Base-by-base conservation (phyloP, 2,329 filamentous ascomycete species). In the Claviceps pazoutovae region DNA sequence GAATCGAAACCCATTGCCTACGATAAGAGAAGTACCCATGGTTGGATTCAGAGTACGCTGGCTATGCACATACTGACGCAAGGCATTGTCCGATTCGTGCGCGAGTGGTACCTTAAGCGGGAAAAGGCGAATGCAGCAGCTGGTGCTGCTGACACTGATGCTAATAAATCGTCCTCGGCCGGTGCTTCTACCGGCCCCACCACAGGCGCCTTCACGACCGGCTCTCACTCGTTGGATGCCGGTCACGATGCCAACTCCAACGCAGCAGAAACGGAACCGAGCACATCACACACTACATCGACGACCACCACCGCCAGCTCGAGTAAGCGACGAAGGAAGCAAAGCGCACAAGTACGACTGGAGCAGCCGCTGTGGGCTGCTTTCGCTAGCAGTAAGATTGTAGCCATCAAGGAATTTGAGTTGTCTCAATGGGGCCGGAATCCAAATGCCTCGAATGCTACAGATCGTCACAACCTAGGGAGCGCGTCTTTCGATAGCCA, bases 341-440 rank as follows among this genome's bases (percentile, higher is more conserved):
- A 95, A 69, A 91, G 87, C 63, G 89, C 88, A 53, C 87, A 93
- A 67, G 88, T 95, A 58, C 79, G 90, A 66, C 87, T 88, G 65
- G 83, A 88, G 63, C 90, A 96, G 70, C 90, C 90, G 48, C 79
- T 96, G 57, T 96, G 90, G 90, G 88, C 90, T 57, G 90, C 90
- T 47, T 79, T 96, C 60, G 90, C 90, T 49, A 95, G 88, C 70
- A 95, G 90, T 63, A 96, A 96, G 75, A 90, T 96, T 65, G 91
- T 93, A 60, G 88, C 95, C 70, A 83, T 94, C 63, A 93, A 95
- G 71, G 90, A 89, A 68, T 87, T 88, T 60, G 85, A 89, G 69
- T 79, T 94, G 64, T 91, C 86, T 58, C 82, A 86, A 64, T 82
- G 83, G 53, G 78, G 84, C 54, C 79, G 80, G 51, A 86, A 89